Evolutionary conservation across 2,329 filamentous ascomycete genomes (phyloP), one percentile per base, ranked within the genome.

Genomic region (Phoma herbarum): DNA sequence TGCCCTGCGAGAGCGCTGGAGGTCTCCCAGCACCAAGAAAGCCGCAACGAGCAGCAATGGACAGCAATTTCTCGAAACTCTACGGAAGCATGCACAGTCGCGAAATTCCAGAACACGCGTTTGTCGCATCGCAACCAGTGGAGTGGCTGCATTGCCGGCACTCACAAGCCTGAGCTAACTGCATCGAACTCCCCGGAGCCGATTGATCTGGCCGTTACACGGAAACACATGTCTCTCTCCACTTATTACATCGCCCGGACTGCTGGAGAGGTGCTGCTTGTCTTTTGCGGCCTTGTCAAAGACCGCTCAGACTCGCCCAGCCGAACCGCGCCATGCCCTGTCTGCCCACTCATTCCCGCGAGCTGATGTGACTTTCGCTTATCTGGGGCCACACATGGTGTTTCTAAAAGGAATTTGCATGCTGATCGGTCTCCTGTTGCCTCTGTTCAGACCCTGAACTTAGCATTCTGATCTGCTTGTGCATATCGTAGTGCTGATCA

Each of bases 81-180:
- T 11, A 31, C 14, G n/a, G 35, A 14, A 48, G 47, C 57, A 60
- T 52, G 57, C 43, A 56, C 35, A 18, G 57, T 56, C 57, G 57
- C 57, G 44, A 59, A 44, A 53, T 48, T 52, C 46, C 51, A 60
- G 57, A 52, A 55, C 35, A 67, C 67, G 67, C 67, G 67, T 65
- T 64, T 54, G 62, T 59, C 66, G 64, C 67, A 64, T 63, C 65
- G 65, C 66, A 64, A 60, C 70, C 72, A 75, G 69, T 72, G 47
- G 67, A 74, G 73, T 76, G 73, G 71, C 73, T 75, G 69, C 70
- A 65, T 68, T 67, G 65, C 69, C 71, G 68, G 72, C 67, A 67
- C 66, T 70, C 66, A 69, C 70, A 70, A 68, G 70, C 71, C 69
- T 70, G 71, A 68, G 59, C 73, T 75, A 75, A 72, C 71, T 66